Conservation (phyloP, 1,284 basidiomycete species). For the Ustilago bromivora region DNA sequence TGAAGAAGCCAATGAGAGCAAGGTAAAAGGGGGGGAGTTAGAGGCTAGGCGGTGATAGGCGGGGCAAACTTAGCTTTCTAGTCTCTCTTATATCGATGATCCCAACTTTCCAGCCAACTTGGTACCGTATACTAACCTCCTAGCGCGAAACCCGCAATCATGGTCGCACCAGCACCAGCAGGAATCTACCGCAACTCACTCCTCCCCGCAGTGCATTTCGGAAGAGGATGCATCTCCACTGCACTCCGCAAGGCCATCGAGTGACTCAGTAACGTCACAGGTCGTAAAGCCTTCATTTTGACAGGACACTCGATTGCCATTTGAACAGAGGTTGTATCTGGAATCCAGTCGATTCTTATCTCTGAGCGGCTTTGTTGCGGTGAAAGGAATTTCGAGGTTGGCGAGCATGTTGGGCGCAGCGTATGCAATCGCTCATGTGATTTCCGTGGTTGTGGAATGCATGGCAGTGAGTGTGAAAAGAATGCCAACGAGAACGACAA, state of each 20-base stretch:
- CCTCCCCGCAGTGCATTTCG: slow-evolving; percentile 47
- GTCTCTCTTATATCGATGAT: background rate
- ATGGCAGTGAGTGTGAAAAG: too few relatives aligned
- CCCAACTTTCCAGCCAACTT: too few relatives aligned
- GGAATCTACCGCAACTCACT: slow-evolving; percentile 51
- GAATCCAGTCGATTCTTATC: slow-evolving; percentile 33
- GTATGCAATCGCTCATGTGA: slow-evolving; percentile 83
- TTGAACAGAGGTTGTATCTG: slow-evolving; percentile 51
- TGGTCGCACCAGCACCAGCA: slow-evolving; percentile 27
- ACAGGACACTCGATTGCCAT: slow-evolving; percentile 56
- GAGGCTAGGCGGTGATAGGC: background rate
- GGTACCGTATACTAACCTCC: background rate
- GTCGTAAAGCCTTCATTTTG: slow-evolving; percentile 54
- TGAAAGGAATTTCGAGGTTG: slow-evolving; percentile 79
- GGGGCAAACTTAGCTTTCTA: background rate
- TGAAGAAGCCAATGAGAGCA: background rate
- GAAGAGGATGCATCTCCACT: slow-evolving; percentile 30
- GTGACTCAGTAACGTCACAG: slow-evolving; percentile 23
- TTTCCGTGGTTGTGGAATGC: slow-evolving; percentile 58
- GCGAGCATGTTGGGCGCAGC: slow-evolving; percentile 81
- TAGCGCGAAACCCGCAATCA: slow-evolving; percentile 3
- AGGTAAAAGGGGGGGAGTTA: background rate
- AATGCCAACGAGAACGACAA: too few relatives aligned
- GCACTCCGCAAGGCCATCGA: slow-evolving; percentile 39
- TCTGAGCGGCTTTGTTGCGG: slow-evolving; percentile 39